Percentiles rank a stretch among this genome's conserved stretches.
Evolutionary conservation across 208 protist genomes (phyloP).

Genomic region (Leishmania major): DNA sequence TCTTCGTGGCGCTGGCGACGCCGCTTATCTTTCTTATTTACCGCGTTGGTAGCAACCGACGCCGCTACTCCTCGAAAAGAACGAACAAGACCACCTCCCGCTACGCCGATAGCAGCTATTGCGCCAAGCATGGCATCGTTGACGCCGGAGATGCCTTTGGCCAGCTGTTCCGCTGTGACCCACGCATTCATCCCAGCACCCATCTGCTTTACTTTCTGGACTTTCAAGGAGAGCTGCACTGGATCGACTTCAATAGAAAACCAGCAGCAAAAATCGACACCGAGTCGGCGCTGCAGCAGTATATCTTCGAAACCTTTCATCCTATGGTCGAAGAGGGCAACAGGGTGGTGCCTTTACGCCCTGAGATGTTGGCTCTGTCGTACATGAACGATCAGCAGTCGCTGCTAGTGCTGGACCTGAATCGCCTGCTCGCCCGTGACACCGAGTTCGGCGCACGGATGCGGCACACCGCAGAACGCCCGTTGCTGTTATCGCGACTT

Average conservation of each 20-base stretch:
- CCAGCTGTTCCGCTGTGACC: slow-evolving; percentile 26
- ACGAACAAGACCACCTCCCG: not conserved
- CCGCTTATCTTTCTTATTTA: slow-evolving; percentile 51
- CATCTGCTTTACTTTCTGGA: slow-evolving; percentile 64
- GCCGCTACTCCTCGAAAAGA: not conserved
- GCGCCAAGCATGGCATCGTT: not conserved
- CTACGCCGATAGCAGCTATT: slow-evolving; percentile 10
- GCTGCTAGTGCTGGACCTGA: slow-evolving; percentile 56
- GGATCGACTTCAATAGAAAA: slow-evolving; percentile 46
- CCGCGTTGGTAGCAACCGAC: slow-evolving; percentile 13
- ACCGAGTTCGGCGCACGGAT: slow-evolving; percentile 43
- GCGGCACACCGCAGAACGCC: slow-evolving; percentile 50
- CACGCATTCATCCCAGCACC: slow-evolving; percentile 20
- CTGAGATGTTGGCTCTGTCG: slow-evolving; percentile 32
- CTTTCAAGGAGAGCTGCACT: slow-evolving; percentile 29
- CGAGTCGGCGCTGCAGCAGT: slow-evolving; percentile 31
- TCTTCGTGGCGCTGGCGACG: slow-evolving; percentile 43
- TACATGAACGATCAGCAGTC: slow-evolving; percentile 22
- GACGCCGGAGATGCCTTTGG: slow-evolving; percentile 13
- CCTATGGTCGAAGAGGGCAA: slow-evolving; percentile 28
- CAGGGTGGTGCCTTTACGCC: not conserved
- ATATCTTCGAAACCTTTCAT: slow-evolving; percentile 24
- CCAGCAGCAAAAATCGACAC: slow-evolving; percentile 5
- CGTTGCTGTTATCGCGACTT: slow-evolving; percentile 48
- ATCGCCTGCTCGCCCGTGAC: slow-evolving; percentile 55